Evolutionary conservation across 2,329 filamentous ascomycete species (phyloP).

Genomic region (Ceratocystis smalleyi): DNA sequence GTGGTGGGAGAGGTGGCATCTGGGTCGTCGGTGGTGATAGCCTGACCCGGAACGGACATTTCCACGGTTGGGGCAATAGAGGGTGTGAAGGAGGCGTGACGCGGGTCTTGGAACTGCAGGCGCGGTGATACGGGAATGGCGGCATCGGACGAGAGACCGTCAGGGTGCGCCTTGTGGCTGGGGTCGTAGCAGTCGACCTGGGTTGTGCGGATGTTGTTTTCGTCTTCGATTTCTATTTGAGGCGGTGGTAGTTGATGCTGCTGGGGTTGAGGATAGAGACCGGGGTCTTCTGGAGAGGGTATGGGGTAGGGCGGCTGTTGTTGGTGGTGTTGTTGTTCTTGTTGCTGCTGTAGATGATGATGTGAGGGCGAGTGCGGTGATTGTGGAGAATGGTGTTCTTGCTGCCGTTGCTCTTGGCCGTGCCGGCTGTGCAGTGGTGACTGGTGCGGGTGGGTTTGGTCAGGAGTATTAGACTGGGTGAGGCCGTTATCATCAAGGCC

Average conservation of each 20-base stretch:
- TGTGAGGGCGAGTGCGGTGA: not conserved
- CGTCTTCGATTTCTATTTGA: constrained; percentile 16
- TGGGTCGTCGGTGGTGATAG: constrained; percentile 13
- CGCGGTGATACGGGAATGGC: constrained; percentile 7
- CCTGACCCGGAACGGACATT: constrained; percentile 15
- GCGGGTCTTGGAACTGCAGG: constrained; percentile 11
- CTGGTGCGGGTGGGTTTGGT: not conserved
- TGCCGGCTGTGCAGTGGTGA: not conserved
- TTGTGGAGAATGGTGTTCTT: not conserved
- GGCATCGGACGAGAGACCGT: constrained; percentile 10
- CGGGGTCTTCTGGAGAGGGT: not conserved
- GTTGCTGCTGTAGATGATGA: not conserved
- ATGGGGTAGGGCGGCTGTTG: constrained; percentile 5
- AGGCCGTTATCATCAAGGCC: not conserved
- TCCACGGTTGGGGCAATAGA: constrained; percentile 13
- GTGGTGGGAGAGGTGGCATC: constrained; percentile 14
- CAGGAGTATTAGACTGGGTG: too few species aligned
- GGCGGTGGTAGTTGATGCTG: constrained; percentile 8
- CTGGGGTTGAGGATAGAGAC: not conserved
- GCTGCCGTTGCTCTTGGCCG: not conserved
- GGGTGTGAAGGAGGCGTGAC: constrained; percentile 15
- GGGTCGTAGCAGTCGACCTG: constrained; percentile 11
- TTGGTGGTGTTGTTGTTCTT: not conserved
- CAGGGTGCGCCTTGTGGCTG: not conserved
- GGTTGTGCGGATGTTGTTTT: constrained; percentile 15